A percentile compares a stretch with the other conserved stretches of the same genome.
Conservation (phyloP, 2,329 filamentous ascomycete species). For the Dichotomopilus funicola region DNA sequence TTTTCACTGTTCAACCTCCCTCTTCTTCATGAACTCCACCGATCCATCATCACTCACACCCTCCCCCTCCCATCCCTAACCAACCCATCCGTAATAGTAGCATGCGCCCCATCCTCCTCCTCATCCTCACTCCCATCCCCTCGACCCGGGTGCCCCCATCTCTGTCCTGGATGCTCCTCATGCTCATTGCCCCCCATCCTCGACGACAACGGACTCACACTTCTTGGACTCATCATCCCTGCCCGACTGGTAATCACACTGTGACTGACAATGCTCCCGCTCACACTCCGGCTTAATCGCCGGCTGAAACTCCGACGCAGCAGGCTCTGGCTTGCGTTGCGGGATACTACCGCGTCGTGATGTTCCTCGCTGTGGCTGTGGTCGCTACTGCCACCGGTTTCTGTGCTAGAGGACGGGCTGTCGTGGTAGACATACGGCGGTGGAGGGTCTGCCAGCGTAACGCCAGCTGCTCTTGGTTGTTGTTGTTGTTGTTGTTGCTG, state of each 20-base stretch:
- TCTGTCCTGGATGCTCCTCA: background rate
- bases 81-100: conserved; percentile 14
- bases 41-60: background rate
- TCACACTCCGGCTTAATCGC: too few species aligned
- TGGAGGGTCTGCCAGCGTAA: background rate
- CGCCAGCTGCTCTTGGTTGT: too few species aligned
- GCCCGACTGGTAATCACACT: background rate
- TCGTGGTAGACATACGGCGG: conserved; percentile 8
- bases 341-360: too few species aligned
- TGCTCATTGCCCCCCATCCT: background rate
- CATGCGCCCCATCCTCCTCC: conserved; percentile 6
- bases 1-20: background rate
- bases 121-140: background rate
- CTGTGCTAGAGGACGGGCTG: too few species aligned
- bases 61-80: background rate
- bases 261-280: background rate
- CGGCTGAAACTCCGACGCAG: background rate
- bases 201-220: too few species aligned
- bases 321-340: background rate
- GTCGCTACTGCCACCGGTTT: too few species aligned
- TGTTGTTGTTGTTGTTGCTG: too few species aligned
- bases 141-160: background rate
- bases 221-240: too few species aligned
- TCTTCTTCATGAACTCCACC: background rate
- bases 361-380: too few species aligned